These are phyloP conservation scores for Fusarium devonianum DNA, from an alignment of 2,329 filamentous ascomycete genomes.

Conservation along the genomic window DNA sequence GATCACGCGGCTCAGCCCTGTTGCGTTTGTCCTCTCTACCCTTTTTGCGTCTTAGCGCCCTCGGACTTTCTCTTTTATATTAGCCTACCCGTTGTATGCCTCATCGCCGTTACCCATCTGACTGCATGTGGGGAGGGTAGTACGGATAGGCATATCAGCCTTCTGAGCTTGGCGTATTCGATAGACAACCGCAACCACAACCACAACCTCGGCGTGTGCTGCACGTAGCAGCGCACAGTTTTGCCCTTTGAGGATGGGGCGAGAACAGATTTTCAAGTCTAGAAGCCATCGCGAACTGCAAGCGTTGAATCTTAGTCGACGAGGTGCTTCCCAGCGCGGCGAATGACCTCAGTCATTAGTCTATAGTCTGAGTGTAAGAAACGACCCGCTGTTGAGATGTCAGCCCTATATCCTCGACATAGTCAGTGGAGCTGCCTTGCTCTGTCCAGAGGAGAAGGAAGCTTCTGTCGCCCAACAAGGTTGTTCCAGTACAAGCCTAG, in stretches of 20 bases:
- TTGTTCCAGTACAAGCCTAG: slow-evolving; percentile 26
- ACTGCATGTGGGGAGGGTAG: no score
- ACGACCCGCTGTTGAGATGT: background rate
- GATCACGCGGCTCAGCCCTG: slow-evolving; percentile 15
- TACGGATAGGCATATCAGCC: no score
- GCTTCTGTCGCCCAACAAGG: background rate
- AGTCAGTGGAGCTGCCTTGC: background rate
- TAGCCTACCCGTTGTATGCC: slow-evolving; percentile 23
- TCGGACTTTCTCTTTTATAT: slow-evolving; percentile 16
- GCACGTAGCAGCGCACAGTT: background rate
- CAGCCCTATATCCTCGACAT: slow-evolving; percentile 18
- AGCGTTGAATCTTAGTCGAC: no score
- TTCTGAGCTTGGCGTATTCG: slow-evolving; percentile 6
- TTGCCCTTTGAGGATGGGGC: slow-evolving; percentile 2
- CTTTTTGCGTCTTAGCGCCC: background rate
- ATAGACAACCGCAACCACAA: no score
- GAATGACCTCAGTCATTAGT: background rate
- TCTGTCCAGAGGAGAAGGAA: background rate
- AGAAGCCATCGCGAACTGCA: no score
- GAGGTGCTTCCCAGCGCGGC: no score
- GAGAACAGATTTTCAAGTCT: background rate
- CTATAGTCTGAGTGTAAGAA: background rate
- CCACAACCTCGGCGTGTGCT: no score
- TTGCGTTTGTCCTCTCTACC: no score
- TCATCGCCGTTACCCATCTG: slow-evolving; percentile 31